Evolutionary conservation across 208 protist species (phyloP).

Genomic region (Trypanosoma avium): DNA sequence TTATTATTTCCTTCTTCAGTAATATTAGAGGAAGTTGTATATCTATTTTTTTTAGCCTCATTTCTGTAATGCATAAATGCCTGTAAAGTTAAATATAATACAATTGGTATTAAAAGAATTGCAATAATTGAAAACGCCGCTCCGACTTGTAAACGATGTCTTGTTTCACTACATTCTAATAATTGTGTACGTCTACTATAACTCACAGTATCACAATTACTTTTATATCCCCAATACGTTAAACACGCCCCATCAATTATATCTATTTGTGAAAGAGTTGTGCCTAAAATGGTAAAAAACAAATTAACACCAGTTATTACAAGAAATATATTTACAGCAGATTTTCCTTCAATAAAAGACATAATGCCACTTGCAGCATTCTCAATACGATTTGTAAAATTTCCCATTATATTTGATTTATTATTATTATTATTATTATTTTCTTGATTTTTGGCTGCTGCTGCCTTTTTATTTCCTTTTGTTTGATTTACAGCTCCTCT

Average conservation of each 20-base stretch:
- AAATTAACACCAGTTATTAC: constrained; percentile 37
- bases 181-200: constrained; percentile 59
- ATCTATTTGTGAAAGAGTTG: constrained; percentile 74
- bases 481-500: not conserved
- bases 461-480: not conserved
- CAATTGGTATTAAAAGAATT: constrained; percentile 39
- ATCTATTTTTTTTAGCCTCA: not conserved
- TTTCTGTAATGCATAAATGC: constrained; percentile 10
- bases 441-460: constrained; percentile 10
- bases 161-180: constrained; percentile 23
- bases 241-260: constrained; percentile 58
- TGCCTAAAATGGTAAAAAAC: constrained; percentile 63
- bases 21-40: not conserved
- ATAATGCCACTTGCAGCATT: constrained; percentile 8
- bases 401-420: not conserved
- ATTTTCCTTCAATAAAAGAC: constrained; percentile 14
- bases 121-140: constrained; percentile 77
- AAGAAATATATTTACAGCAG: constrained; percentile 48
- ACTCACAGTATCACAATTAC: constrained; percentile 56
- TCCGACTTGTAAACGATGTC: constrained; percentile 39
- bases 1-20: not conserved
- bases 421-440: constrained; percentile 6
- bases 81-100: constrained; percentile 24
- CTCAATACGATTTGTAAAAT: constrained; percentile 13
- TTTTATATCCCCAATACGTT: constrained; percentile 85